Conservation (phyloP, 805 yeast species). For the Candida nemodendra region DNA sequence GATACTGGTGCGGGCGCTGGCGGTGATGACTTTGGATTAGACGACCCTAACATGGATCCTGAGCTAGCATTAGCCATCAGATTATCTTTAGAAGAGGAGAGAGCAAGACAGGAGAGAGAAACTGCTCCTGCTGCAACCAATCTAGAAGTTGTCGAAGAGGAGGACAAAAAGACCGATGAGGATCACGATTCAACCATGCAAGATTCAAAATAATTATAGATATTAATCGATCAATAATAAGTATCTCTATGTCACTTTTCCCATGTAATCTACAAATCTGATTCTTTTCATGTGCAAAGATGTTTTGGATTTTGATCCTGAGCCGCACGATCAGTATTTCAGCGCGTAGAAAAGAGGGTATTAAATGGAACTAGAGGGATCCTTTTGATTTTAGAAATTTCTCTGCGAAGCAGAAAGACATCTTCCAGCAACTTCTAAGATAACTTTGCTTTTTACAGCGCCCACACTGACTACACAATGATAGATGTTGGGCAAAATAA, state of each 20-base stretch:
- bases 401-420: too few relatives aligned
- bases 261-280: too few relatives aligned
- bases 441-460: background rate
- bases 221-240: too few relatives aligned
- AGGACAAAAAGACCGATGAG: slow-evolving; percentile 17
- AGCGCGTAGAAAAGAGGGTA: slow-evolving; percentile 1
- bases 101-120: slow-evolving; percentile 82
- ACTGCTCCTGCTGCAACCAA: slow-evolving; percentile 34
- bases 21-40: slow-evolving; percentile 59
- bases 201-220: slow-evolving; percentile 17
- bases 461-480: slow-evolving; percentile 11
- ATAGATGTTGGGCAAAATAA: slow-evolving; percentile 18
- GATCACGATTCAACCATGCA: slow-evolving; percentile 20
- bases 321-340: too few relatives aligned
- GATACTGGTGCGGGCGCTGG: slow-evolving; percentile 36
- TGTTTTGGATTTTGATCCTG: too few relatives aligned
- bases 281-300: background rate
- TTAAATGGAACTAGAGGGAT: background rate
- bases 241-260: too few relatives aligned
- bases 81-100: slow-evolving; percentile 92
- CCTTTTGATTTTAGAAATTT: too few relatives aligned
- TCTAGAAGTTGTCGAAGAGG: slow-evolving; percentile 24
- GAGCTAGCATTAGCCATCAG: slow-evolving; percentile 95
- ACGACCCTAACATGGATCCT: slow-evolving; percentile 92
- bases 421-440: too few relatives aligned